phyloP scores from a whole-genome alignment of 495 filamentous ascomycete species.

The Xylaria cubensis region DNA sequence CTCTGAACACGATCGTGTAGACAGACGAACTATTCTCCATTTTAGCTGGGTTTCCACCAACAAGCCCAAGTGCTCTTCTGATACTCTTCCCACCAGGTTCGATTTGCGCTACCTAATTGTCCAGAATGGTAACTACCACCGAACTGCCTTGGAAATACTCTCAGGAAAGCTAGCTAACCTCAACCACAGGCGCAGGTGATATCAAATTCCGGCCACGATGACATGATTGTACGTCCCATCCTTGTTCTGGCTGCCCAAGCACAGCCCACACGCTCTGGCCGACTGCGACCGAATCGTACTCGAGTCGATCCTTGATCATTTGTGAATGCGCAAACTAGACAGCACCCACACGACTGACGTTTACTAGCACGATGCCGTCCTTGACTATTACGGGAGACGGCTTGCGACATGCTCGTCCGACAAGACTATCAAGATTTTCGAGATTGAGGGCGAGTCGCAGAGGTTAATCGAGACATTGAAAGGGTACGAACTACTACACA shows the following conservation, averaged over 20 bases:
- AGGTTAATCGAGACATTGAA: slow-evolving; percentile 90
- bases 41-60: slow-evolving; percentile 10
- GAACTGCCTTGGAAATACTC: slow-evolving; percentile 3
- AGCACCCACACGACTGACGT: slow-evolving; percentile 30
- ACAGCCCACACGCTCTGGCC: not conserved
- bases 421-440: slow-evolving; percentile 98
- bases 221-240: slow-evolving; percentile 90
- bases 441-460: slow-evolving; percentile 94
- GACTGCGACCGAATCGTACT: slow-evolving; percentile 4
- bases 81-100: not conserved
- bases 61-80: not conserved
- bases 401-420: slow-evolving; percentile 98
- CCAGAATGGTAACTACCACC: slow-evolving; percentile 36
- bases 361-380: slow-evolving; percentile 88
- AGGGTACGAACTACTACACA: slow-evolving; percentile 65
- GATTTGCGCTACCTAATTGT: not conserved
- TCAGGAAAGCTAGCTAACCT: slow-evolving; percentile 30
- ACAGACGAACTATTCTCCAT: not conserved
- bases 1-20: not conserved
- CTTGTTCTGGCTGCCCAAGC: slow-evolving; percentile 11
- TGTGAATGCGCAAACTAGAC: not conserved
- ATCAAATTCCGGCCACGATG: slow-evolving; percentile 93
- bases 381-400: slow-evolving; percentile 97
- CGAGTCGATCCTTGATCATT: not conserved
- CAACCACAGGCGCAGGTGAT: slow-evolving; percentile 72